Evolutionary conservation across 2,329 filamentous ascomycete species (phyloP).

Genomic region (Cryphonectria naterciae): DNA sequence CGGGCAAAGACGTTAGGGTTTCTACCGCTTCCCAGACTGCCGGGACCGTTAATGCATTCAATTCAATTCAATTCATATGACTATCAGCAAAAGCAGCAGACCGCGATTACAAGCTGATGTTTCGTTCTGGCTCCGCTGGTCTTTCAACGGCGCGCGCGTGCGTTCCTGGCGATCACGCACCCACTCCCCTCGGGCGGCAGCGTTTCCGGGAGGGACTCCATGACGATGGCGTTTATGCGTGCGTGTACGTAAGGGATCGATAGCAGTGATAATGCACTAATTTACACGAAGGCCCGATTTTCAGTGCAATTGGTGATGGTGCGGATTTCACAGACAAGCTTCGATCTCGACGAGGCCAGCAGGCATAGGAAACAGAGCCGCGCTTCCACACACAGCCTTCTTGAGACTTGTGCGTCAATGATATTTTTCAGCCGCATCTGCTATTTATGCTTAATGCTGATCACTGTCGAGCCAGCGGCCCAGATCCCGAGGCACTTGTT

Average conservation of each 20-base stretch:
- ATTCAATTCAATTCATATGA: not conserved
- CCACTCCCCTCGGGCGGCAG: not conserved
- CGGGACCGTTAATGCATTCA: not conserved
- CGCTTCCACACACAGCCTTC: too few species aligned
- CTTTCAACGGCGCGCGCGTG: not conserved
- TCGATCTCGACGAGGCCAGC: not conserved
- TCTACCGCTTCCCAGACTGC: not conserved
- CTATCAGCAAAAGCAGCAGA: not conserved
- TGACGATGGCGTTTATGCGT: conserved; percentile 11
- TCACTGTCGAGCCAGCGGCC: not conserved
- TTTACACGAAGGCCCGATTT: not conserved
- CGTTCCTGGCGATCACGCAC: conserved; percentile 20
- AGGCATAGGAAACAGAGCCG: not conserved
- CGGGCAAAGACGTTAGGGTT: not conserved
- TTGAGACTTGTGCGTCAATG: not conserved
- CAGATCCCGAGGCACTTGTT: not conserved
- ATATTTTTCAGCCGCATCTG: not conserved
- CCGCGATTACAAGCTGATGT: not conserved
- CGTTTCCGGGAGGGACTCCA: conserved; percentile 3
- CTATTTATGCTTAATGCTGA: not conserved
- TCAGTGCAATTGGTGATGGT: not conserved
- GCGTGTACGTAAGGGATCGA: not conserved
- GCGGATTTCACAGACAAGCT: not conserved
- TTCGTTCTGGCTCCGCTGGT: not conserved
- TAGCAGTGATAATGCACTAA: conserved; percentile 3